Evolutionary conservation across 805 yeast genomes (phyloP).

Genomic region (Teunomyces lycoperdinae): DNA sequence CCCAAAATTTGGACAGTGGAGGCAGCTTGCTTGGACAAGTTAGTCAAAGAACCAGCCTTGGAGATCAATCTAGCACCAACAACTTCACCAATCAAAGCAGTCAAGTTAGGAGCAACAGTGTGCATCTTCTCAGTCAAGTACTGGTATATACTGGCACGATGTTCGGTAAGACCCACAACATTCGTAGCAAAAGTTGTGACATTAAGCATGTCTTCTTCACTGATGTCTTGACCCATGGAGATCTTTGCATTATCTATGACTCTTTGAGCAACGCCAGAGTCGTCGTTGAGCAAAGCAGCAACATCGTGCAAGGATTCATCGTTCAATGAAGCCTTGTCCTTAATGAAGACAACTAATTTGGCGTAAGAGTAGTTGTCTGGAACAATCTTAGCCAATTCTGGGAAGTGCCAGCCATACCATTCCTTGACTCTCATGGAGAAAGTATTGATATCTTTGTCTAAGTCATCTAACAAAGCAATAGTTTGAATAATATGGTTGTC

Average conservation of each 20-base stretch:
- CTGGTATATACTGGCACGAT: constrained; percentile 77
- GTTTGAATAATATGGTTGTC: constrained; percentile 99
- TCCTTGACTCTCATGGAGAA: constrained; percentile 96
- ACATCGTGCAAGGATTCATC: constrained; percentile 95
- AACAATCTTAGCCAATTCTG: constrained; percentile 89
- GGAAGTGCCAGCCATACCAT: constrained; percentile 99
- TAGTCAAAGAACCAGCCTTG: constrained; percentile 97
- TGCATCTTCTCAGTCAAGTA: constrained; percentile 95
- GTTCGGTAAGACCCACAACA: constrained; percentile 87
- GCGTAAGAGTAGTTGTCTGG: constrained; percentile 88
- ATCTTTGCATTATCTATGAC: constrained; percentile 93
- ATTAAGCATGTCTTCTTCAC: constrained; percentile 91
- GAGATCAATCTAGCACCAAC: constrained; percentile 98
- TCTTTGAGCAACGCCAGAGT: constrained; percentile 84
- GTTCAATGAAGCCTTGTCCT: constrained; percentile 79
- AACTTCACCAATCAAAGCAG: constrained; percentile 96
- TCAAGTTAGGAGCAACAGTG: constrained; percentile 94
- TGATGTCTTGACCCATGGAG: constrained; percentile 98
- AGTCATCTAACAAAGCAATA: constrained; percentile 93
- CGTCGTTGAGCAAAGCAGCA: constrained; percentile 87
- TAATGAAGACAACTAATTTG: constrained; percentile 73
- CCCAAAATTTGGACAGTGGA: constrained; percentile 97
- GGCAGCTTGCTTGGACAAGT: constrained; percentile 96
- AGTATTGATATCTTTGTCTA: constrained; percentile 97
- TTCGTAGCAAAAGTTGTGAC: constrained; percentile 89